A percentile compares a stretch with the other conserved stretches of the same genome.
Evolutionary conservation across 805 yeast species (phyloP).

Genomic region (Kregervanrija pseudodelftensis): DNA sequence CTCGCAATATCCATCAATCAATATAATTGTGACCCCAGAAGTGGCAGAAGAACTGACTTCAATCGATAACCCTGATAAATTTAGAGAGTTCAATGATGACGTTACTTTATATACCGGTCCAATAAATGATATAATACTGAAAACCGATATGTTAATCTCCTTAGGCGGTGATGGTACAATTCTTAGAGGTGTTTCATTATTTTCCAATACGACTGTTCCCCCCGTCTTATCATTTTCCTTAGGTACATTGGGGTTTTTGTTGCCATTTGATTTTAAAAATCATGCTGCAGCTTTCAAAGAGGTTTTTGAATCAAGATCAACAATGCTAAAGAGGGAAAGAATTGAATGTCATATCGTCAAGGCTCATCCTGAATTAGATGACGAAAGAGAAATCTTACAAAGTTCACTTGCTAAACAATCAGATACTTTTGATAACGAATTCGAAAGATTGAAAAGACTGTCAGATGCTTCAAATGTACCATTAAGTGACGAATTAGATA

Average conservation of each 20-base stretch:
- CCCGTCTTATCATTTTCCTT: slow-evolving; percentile 84
- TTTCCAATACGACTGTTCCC: slow-evolving; percentile 67
- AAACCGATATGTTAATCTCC: slow-evolving; percentile 76
- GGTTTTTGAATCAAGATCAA: slow-evolving; percentile 62
- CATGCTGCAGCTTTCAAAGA: slow-evolving; percentile 52
- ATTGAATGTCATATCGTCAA: slow-evolving; percentile 64
- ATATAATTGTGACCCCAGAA: slow-evolving; percentile 69
- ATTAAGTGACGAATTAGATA: slow-evolving; percentile 9
- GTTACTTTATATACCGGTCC: slow-evolving; percentile 50
- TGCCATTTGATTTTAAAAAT: slow-evolving; percentile 76
- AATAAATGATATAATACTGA: slow-evolving; percentile 46
- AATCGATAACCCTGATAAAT: slow-evolving; percentile 2
- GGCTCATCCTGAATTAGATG: not conserved
- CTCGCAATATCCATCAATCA: slow-evolving; percentile 56
- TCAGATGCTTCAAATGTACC: slow-evolving; percentile 12
- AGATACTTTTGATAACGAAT: slow-evolving; percentile 1
- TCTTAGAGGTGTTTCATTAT: slow-evolving; percentile 72
- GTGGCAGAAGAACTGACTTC: slow-evolving; percentile 58
- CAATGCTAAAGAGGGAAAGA: slow-evolving; percentile 70
- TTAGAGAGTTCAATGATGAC: not conserved
- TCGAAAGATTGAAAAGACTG: slow-evolving; percentile 8
- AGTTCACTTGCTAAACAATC: slow-evolving; percentile 1
- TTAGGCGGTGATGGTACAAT: slow-evolving; percentile 98
- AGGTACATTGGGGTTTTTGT: slow-evolving; percentile 84
- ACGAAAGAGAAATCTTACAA: slow-evolving; percentile 1